These are phyloP conservation scores for Colletotrichum sp. DNA, from an alignment of 2,329 filamentous ascomycete species.

Conservation along the genomic window DNA sequence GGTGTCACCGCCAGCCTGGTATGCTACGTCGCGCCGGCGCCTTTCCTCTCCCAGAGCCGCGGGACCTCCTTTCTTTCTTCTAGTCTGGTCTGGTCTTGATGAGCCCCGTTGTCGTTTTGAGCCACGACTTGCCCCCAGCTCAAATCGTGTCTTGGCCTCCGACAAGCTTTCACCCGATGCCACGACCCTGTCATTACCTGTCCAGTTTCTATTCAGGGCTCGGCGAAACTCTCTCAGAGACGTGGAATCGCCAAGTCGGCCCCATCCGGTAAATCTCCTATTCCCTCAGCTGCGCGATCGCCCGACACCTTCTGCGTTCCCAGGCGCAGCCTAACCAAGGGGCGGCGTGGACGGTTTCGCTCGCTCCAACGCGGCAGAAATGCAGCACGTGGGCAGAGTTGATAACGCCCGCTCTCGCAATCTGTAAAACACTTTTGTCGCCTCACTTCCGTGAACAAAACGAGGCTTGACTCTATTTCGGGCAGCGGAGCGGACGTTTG, in stretches of 20 bases:
- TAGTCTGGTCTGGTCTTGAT: neutral
- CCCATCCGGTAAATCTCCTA: neutral
- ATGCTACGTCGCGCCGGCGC: neutral
- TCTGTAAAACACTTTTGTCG: neutral
- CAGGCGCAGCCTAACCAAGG: neutral
- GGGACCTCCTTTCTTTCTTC: neutral
- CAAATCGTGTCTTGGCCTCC: neutral
- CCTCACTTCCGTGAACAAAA: neutral
- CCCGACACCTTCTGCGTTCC: neutral
- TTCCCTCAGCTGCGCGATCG: neutral
- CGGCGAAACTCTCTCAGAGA: neutral
- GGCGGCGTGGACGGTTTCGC: neutral
- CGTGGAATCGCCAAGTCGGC: neutral
- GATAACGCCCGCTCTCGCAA: neutral
- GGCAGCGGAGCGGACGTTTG: neutral
- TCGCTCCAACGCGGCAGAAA: neutral
- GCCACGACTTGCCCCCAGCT: neutral
- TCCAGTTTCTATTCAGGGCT: neutral
- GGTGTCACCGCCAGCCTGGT: neutral
- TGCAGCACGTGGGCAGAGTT: neutral
- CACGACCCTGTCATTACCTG: neutral
- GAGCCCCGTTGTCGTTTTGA: neutral
- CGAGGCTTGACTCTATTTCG: neutral
- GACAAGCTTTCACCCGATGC: conserved; percentile 7
- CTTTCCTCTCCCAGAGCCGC: neutral